phyloP scores from a whole-genome alignment of 2,329 filamentous ascomycete species.

The Penicillium sp. region DNA sequence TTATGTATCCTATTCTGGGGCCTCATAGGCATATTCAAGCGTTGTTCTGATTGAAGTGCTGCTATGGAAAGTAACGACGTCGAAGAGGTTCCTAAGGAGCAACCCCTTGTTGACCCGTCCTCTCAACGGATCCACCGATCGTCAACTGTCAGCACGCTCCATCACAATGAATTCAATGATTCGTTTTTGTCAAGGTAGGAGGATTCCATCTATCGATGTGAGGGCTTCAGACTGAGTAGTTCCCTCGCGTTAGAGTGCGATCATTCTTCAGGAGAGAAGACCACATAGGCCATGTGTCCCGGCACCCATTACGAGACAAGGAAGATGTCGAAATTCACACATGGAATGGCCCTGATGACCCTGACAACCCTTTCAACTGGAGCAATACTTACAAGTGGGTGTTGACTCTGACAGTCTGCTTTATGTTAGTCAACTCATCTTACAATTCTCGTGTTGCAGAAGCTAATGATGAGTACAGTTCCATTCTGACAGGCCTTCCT shows the following conservation, averaged over 20 bases:
- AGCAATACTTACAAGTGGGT: conserved; percentile 42
- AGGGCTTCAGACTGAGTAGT: background rate
- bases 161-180: conserved; percentile 27
- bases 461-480: conserved; percentile 21
- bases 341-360: conserved; percentile 31
- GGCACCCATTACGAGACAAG: conserved; percentile 20
- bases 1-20: background rate
- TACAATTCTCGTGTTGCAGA: no score
- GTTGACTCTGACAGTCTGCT: conserved; percentile 43
- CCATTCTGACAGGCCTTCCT: conserved; percentile 43
- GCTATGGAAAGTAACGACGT: background rate
- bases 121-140: conserved; percentile 6
- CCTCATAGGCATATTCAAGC: background rate
- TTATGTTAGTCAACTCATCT: conserved; percentile 30
- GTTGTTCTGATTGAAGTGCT: background rate
- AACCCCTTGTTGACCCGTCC: background rate
- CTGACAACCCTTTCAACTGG: conserved; percentile 45
- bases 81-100: background rate
- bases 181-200: conserved; percentile 23
- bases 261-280: conserved; percentile 26
- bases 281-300: conserved; percentile 26
- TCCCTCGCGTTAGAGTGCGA: conserved; percentile 12
- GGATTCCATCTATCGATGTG: background rate
- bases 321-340: conserved; percentile 30
- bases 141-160: conserved; percentile 21